Conservation (phyloP, 805 yeast genomes). For the Candida xyloterini region DNA sequence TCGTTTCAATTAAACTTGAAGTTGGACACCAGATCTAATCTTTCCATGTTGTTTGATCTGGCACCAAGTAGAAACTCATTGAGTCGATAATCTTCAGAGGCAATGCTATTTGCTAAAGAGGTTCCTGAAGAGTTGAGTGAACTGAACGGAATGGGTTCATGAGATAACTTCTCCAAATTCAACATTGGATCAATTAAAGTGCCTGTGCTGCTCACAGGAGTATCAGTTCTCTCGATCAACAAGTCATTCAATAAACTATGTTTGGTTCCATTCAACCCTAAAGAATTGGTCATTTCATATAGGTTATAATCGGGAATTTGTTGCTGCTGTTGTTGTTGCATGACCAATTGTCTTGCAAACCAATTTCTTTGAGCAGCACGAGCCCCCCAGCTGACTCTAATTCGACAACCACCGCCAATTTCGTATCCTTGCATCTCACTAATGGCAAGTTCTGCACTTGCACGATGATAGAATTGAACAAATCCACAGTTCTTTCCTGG, state of each 20-base stretch:
- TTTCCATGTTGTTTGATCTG: constrained; percentile 8
- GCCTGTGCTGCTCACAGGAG: constrained; percentile 3
- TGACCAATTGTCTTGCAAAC: constrained; percentile 33
- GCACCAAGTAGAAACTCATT: constrained; percentile 55
- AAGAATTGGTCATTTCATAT: constrained; percentile 19
- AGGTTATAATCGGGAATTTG: constrained; percentile 6
- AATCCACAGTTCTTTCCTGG: constrained; percentile 79
- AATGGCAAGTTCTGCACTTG: constrained; percentile 83
- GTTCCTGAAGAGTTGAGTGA: constrained; percentile 20
- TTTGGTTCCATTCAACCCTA: constrained; percentile 27
- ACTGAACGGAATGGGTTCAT: constrained; percentile 29
- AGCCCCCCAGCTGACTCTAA: constrained; percentile 84
- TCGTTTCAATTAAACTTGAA: constrained; percentile 36
- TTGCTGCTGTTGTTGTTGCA: constrained; percentile 21
- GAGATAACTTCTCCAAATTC: constrained; percentile 22
- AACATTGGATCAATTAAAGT: constrained; percentile 9
- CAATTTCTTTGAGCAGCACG: constrained; percentile 46
- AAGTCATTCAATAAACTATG: constrained; percentile 23
- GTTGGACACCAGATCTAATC: constrained; percentile 47
- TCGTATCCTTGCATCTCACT: constrained; percentile 87
- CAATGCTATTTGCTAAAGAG: constrained; percentile 12
- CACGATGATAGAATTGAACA: constrained; percentile 73
- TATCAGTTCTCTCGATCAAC: constrained; percentile 7
- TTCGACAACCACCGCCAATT: constrained; percentile 70
- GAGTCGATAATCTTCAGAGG: constrained; percentile 36